Percentiles rank a stretch among this genome's conserved stretches.
Conservation (phyloP, 768 basidiomycete genomes). For the Clitopilus passeckerianus region DNA sequence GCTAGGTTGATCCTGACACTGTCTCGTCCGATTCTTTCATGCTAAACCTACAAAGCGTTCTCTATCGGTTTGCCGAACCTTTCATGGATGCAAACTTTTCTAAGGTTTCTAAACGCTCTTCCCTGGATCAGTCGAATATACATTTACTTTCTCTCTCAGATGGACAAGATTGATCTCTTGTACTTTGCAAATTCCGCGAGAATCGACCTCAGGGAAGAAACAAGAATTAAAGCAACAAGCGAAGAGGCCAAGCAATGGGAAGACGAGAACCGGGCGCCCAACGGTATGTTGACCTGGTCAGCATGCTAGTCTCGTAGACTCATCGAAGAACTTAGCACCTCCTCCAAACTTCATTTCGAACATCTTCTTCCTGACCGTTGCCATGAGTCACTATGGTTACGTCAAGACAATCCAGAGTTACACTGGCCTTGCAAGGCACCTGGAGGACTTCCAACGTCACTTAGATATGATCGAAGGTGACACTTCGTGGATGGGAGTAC, state of each 20-base stretch:
- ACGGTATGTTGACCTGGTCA: conserved; percentile 27
- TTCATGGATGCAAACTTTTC: conserved; percentile 90
- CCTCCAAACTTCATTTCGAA: conserved; percentile 92
- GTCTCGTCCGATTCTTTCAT: conserved; percentile 92
- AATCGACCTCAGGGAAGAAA: conserved; percentile 82
- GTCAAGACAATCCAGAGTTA: conserved; percentile 75
- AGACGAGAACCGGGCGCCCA: conserved; percentile 37
- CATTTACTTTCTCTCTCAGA: conserved; percentile 35
- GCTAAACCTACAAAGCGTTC: conserved; percentile 80
- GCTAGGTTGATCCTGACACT: conserved; percentile 74
- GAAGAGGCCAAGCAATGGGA: conserved; percentile 81
- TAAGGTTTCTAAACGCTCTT: conserved; percentile 50
- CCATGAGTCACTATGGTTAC: conserved; percentile 87
- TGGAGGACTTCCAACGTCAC: conserved; percentile 74
- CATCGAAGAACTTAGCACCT: conserved; percentile 30
- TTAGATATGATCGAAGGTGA: conserved; percentile 73
- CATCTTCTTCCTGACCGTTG: conserved; percentile 84
- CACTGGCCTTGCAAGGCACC: conserved; percentile 67
- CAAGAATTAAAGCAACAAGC: conserved; percentile 87
- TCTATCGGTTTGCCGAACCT: conserved; percentile 86
- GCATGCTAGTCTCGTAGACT: background rate
- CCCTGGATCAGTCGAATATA: too few species aligned
- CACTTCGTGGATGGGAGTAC: conserved; percentile 78
- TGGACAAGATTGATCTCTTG: conserved; percentile 84
- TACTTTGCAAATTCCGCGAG: conserved; percentile 73